phyloP scores from a whole-genome alignment of 805 yeast genomes.

The Saturnispora galanensis region DNA sequence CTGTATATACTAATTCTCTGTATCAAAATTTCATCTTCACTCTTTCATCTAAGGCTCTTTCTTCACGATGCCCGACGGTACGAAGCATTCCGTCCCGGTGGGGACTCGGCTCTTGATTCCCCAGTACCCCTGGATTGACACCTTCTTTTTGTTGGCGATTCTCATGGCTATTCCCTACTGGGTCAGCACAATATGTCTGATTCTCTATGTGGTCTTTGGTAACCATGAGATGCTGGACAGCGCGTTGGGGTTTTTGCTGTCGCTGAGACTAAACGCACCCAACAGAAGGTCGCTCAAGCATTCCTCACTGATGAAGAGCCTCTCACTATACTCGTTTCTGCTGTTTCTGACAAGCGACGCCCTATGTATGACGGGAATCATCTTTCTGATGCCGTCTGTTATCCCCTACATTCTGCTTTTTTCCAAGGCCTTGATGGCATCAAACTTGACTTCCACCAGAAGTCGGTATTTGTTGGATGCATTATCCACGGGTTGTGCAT shows the following conservation, averaged over 20 bases:
- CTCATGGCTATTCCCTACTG: conserved; percentile 22
- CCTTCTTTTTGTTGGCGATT: conserved; percentile 8
- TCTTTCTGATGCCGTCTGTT: conserved; percentile 18
- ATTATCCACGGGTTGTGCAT: conserved; percentile 16
- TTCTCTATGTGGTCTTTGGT: conserved; percentile 19
- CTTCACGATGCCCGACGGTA: too few relatives aligned
- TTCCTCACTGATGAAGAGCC: neutral
- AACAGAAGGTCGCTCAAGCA: conserved; percentile 4
- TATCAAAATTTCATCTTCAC: too few relatives aligned
- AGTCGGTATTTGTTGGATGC: conserved; percentile 24
- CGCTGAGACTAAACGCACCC: conserved; percentile 19
- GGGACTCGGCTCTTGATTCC: neutral
- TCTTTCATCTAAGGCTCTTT: neutral
- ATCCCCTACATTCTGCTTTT: conserved; percentile 22
- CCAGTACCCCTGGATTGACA: conserved; percentile 6
- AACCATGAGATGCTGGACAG: conserved; percentile 21
- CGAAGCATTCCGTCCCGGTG: too few relatives aligned
- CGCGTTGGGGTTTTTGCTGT: conserved; percentile 20
- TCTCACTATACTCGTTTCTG: conserved; percentile 8
- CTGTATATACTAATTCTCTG: neutral
- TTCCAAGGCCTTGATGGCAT: conserved; percentile 28
- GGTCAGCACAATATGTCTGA: conserved; percentile 17
- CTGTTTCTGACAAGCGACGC: conserved; percentile 15
- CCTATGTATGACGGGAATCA: conserved; percentile 12
- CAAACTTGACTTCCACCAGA: conserved; percentile 24